Evolutionary conservation across 2,329 filamentous ascomycete species (phyloP).

Genomic region (Hypoxylon sp.): DNA sequence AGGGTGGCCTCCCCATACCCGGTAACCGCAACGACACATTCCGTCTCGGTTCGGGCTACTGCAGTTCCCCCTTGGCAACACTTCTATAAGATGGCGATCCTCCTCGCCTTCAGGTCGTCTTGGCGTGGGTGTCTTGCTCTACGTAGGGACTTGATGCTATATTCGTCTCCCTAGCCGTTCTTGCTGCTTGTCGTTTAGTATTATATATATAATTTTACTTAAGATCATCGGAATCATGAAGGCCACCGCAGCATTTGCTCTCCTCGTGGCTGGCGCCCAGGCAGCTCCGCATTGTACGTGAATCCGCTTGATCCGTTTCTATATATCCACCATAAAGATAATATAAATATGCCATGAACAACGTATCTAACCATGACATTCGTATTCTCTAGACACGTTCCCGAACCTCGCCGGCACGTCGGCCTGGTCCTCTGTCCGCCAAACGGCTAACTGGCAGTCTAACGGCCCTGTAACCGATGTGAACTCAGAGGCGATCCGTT

Average conservation of each 20-base stretch:
- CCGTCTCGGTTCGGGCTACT: slow-evolving; percentile 42
- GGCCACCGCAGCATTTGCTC: slow-evolving; percentile 39
- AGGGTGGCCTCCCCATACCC: slow-evolving; percentile 29
- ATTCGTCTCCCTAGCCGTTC: background rate
- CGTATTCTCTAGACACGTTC: slow-evolving; percentile 49
- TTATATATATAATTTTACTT: background rate
- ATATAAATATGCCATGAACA: background rate
- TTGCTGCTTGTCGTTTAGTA: slow-evolving; percentile 14
- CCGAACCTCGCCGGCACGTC: slow-evolving; percentile 51
- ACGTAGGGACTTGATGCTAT: slow-evolving; percentile 8
- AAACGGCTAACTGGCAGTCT: slow-evolving; percentile 62
- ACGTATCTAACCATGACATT: background rate
- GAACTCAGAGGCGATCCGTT: slow-evolving; percentile 58
- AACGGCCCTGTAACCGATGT: slow-evolving; percentile 61
- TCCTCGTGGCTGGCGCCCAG: slow-evolving; percentile 44
- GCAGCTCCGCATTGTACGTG: slow-evolving; percentile 53
- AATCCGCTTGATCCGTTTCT: background rate
- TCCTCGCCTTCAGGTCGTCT: slow-evolving; percentile 17
- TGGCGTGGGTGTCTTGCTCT: slow-evolving; percentile 10
- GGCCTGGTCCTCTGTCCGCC: slow-evolving; percentile 56
- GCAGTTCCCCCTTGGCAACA: slow-evolving; percentile 7
- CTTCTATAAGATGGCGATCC: slow-evolving; percentile 38
- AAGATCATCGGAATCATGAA: slow-evolving; percentile 39
- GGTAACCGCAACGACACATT: slow-evolving; percentile 44
- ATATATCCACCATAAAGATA: background rate